A percentile compares a stretch with the other conserved stretches of the same genome.
phyloP scores from a whole-genome alignment of 805 yeast genomes.

The Yarrowia yakushimensis region DNA sequence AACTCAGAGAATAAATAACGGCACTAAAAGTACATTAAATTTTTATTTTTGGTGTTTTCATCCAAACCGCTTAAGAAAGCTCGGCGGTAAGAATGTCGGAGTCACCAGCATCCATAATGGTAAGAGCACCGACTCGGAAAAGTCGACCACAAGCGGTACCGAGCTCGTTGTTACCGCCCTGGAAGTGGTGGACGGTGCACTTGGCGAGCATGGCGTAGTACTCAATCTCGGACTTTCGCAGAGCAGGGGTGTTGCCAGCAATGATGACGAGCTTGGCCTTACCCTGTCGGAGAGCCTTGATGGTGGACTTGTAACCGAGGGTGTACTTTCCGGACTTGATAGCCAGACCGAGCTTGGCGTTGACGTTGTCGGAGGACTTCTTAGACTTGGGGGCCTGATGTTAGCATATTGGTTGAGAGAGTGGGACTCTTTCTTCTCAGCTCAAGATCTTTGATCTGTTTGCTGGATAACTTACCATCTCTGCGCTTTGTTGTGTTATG shows the following conservation, averaged over 20 bases:
- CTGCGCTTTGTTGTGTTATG: conserved; percentile 65
- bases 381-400: conserved; percentile 96
- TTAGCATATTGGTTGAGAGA: no score
- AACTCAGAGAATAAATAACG: background rate
- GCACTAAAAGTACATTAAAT: conserved; percentile 21
- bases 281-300: conserved; percentile 97
- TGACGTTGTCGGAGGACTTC: conserved; percentile 89
- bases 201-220: conserved; percentile 99
- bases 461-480: conserved; percentile 83
- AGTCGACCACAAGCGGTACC: conserved; percentile 99
- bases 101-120: conserved; percentile 98
- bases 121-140: conserved; percentile 98
- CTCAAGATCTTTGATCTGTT: conserved; percentile 1
- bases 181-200: conserved; percentile 97
- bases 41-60: background rate
- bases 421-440: background rate
- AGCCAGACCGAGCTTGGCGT: conserved; percentile 96
- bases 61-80: background rate
- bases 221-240: conserved; percentile 99
- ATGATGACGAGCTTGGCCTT: conserved; percentile 97
- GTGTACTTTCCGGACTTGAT: conserved; percentile 99
- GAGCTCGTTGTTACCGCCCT: conserved; percentile 99
- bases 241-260: conserved; percentile 99
- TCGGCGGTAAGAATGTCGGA: conserved; percentile 78
- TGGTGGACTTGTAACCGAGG: conserved; percentile 98